These are phyloP conservation scores for Chytridiales sp. DNA, from an alignment of 371 early-diverging fungal species.

Conservation along the genomic window DNA sequence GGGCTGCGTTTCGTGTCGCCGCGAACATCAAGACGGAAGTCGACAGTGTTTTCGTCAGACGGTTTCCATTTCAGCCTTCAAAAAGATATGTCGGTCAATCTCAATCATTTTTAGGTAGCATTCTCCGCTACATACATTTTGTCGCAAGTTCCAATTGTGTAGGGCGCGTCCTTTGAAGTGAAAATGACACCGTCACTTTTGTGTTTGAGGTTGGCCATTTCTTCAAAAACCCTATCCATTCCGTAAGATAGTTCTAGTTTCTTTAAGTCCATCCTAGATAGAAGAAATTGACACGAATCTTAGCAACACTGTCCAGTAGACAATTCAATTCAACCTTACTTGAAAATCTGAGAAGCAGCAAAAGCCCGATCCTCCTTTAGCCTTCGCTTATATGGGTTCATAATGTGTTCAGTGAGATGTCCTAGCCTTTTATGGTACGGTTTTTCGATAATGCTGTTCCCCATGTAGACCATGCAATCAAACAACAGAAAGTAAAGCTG, in stretches of 20 bases:
- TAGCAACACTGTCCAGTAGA: background rate
- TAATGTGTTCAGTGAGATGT: conserved; percentile 63
- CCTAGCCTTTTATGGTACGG: conserved; percentile 72
- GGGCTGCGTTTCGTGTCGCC: conserved; percentile 30
- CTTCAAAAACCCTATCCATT: conserved; percentile 46
- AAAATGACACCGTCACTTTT: conserved; percentile 97
- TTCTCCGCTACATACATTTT: conserved; percentile 81
- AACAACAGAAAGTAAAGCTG: conserved; percentile 67
- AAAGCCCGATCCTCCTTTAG: conserved; percentile 48
- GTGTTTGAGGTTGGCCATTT: conserved; percentile 79
- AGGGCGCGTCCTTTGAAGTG: conserved; percentile 84
- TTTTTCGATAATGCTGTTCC: conserved; percentile 54
- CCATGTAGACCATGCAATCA: conserved; percentile 70
- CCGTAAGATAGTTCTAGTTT: conserved; percentile 38
- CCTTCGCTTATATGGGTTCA: conserved; percentile 65
- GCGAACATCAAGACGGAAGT: conserved; percentile 66
- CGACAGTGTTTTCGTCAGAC: conserved; percentile 94
- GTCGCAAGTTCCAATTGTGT: conserved; percentile 79
- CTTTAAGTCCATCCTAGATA: conserved; percentile 39
- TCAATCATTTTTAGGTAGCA: too few species aligned
- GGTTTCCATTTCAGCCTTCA: conserved; percentile 98
- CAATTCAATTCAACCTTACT: conserved; percentile 41
- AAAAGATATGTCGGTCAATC: too few species aligned
- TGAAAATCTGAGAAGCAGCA: conserved; percentile 57
- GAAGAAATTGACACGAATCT: background rate